Percentiles rank a stretch among this genome's conserved stretches.
These are phyloP conservation scores for Cryptomeria japonica DNA, from an alignment of 75 land plant genomes.

Conservation along the genomic window DNA sequence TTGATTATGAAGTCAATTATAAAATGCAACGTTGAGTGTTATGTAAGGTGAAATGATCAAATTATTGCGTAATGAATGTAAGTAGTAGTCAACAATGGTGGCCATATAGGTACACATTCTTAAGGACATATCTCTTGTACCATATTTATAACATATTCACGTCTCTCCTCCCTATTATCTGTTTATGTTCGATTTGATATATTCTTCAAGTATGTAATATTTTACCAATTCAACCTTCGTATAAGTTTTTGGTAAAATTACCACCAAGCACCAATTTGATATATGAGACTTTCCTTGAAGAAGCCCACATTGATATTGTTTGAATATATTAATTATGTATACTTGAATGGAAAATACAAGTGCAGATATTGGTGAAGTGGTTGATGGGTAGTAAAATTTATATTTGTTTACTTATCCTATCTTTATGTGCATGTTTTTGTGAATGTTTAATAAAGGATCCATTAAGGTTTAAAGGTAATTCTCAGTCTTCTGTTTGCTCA, in stretches of 20 bases:
- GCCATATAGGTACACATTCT: neutral
- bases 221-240: neutral
- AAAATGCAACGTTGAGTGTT: neutral
- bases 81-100: neutral
- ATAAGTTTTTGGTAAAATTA: neutral
- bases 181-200: neutral
- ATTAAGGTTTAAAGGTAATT: too few species aligned
- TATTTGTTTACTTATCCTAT: neutral
- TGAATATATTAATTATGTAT: too few species aligned
- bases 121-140: neutral
- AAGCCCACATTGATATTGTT: too few species aligned
- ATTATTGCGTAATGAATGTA: neutral
- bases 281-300: too few species aligned
- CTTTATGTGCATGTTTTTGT: neutral
- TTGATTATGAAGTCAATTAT: neutral
- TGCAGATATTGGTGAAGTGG: neutral
- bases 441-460: neutral
- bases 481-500: neutral
- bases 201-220: neutral
- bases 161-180: neutral
- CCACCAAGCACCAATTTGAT: too few species aligned
- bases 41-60: neutral
- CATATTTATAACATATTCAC: neutral
- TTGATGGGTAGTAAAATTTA: neutral
- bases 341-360: neutral